Evolutionary conservation across 75 land plant genomes (phyloP), one percentile per base, ranked within the genome.

Genomic region (Cryptomeria japonica): DNA sequence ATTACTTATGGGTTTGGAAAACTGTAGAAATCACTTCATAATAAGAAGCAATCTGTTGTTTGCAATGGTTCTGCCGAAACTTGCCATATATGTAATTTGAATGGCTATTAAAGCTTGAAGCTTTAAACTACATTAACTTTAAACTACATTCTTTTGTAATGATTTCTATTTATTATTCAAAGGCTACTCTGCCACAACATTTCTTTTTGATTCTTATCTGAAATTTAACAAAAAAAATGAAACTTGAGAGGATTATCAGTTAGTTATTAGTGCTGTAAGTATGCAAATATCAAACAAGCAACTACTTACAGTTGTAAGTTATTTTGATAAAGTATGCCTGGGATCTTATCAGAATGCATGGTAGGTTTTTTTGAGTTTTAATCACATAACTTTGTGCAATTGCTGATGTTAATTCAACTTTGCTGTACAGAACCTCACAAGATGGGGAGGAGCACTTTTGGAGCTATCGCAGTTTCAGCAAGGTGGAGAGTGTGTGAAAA

Each of bases 391-490:
- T 1, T n/a, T 46, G 32, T 28, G 16, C 32, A 44, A 3, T 46
- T 46, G 32, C 34, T 82, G 46, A 82, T 80, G 9, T 82, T 12
- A 38, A 14, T 28, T 82, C 47, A 38, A 13, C 32, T 28, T 82
- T 42, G 47, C 28, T 61, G 84, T 87, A 7, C 93, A 97, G 98
- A 97, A 97, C 82, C 90, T 97, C 87, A 96, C 97, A 58, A 92
- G 93, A 89, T 97, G 99, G 99, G 98, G 95, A 55, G 97, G 97
- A n/a, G 97, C 96, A 41, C 91, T 97, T 14, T 80, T 97, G 80
- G 98, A 97, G 92, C 87, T 96, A 41, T 94, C 99, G 39, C 97
- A 94, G 92, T 97, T 97, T 86, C 94, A 96, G 86, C 93, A 84
- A 75, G 90, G 92, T 41, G 31, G 90, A 28, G 99, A 97, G 5